Evolutionary conservation across 805 yeast species (phyloP).

Genomic region (Teunomyces funiuensis): DNA sequence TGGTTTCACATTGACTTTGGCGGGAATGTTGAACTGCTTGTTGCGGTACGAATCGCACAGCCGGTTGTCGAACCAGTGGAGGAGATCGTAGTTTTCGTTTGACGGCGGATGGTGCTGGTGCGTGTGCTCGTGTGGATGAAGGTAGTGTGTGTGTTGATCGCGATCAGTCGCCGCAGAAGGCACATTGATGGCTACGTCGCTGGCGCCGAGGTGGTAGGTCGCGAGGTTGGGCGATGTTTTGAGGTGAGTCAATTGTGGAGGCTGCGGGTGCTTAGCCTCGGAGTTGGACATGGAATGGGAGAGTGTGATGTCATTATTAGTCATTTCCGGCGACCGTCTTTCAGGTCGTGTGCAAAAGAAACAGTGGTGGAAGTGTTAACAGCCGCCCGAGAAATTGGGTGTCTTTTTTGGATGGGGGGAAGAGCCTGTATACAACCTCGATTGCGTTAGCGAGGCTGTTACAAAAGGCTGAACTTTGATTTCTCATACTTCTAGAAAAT

Average conservation of each 20-base stretch:
- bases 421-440: too few relatives aligned
- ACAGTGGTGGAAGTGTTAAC: too few relatives aligned
- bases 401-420: too few relatives aligned
- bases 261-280: neutral
- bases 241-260: constrained; percentile 3
- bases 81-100: constrained; percentile 10
- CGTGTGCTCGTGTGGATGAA: too few relatives aligned
- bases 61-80: constrained; percentile 10
- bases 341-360: too few relatives aligned
- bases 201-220: constrained; percentile 1
- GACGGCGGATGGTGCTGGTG: too few relatives aligned
- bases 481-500: too few relatives aligned
- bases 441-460: too few relatives aligned
- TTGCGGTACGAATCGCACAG: constrained; percentile 24
- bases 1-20: constrained; percentile 8
- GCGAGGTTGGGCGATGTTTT: constrained; percentile 2
- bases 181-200: neutral
- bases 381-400: too few relatives aligned
- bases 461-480: too few relatives aligned
- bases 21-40: constrained; percentile 19
- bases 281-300: neutral
- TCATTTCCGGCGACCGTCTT: neutral
- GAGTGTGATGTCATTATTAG: neutral
- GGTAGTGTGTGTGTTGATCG: too few relatives aligned
- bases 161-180: too few relatives aligned